phyloP scores from a whole-genome alignment of 306 rosid genomes.

The Lathyrus tuberosus region DNA sequence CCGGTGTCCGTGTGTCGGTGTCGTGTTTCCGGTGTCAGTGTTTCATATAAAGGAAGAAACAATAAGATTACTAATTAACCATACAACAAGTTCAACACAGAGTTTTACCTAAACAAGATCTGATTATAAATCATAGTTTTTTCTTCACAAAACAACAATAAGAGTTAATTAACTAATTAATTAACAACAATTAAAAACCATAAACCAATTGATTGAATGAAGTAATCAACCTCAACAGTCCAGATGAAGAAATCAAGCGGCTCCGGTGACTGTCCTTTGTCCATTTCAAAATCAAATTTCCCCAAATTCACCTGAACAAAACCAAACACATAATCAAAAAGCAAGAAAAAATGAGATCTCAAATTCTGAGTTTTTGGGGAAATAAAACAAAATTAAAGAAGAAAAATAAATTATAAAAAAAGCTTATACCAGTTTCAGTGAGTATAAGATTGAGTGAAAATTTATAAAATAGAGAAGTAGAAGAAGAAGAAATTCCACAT shows the following conservation, averaged over 20 bases:
- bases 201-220: neutral
- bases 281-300: conserved; percentile 65
- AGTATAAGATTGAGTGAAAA: conserved; percentile 27
- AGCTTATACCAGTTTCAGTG: neutral
- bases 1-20: too few relatives aligned
- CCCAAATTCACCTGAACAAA: conserved; percentile 50
- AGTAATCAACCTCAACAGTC: conserved; percentile 87
- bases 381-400: conserved; percentile 19
- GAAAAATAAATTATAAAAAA: neutral
- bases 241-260: conserved; percentile 99
- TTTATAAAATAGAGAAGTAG: conserved; percentile 6
- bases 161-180: too few relatives aligned
- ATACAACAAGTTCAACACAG: conserved; percentile 16
- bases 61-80: conserved; percentile 6
- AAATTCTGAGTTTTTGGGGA: conserved; percentile 5
- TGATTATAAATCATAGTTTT: conserved; percentile 3
- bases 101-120: conserved; percentile 31
- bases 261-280: conserved; percentile 87
- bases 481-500: conserved; percentile 52
- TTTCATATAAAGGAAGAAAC: too few relatives aligned
- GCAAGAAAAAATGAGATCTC: conserved; percentile 48
- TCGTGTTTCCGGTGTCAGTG: too few relatives aligned
- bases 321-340: conserved; percentile 37
- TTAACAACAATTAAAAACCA: neutral
- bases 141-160: neutral